Conservation (phyloP, 2,329 filamentous ascomycete species). For the Epichloe gansuensis region DNA sequence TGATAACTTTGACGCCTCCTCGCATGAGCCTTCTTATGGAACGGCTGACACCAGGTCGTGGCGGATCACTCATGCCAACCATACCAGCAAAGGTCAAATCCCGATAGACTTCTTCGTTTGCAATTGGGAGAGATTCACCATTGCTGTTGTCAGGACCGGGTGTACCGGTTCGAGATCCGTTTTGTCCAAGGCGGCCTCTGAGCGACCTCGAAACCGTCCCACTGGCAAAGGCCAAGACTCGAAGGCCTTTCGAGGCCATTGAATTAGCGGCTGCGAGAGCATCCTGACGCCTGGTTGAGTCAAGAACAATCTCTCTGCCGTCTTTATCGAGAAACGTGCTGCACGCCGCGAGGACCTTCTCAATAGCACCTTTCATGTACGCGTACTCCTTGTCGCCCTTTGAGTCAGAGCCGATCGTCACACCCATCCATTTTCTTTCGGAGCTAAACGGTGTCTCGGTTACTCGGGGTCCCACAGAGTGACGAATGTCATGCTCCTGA, state of each 20-base stretch:
- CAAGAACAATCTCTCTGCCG: conserved; percentile 75
- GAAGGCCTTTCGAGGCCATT: conserved; percentile 81
- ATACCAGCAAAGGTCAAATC: conserved; percentile 82
- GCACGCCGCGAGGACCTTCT: conserved; percentile 74
- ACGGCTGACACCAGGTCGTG: conserved; percentile 76
- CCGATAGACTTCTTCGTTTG: conserved; percentile 61
- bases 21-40: conserved; percentile 85
- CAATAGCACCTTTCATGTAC: conserved; percentile 91
- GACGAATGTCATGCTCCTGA: conserved; percentile 87
- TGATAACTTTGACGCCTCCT: conserved; percentile 92
- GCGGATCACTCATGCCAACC: conserved; percentile 95
- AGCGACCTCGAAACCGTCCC: conserved; percentile 47
- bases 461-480: conserved; percentile 69
- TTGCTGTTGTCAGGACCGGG: conserved; percentile 29
- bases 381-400: conserved; percentile 62
- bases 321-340: conserved; percentile 83
- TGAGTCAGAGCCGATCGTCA: conserved; percentile 58
- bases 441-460: conserved; percentile 93
- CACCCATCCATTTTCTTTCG: conserved; percentile 98
- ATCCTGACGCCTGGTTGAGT: conserved; percentile 61
- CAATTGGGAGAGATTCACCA: conserved; percentile 30
- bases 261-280: conserved; percentile 68
- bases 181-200: conserved; percentile 27
- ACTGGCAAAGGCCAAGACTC: conserved; percentile 88
- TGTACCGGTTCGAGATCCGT: conserved; percentile 38